phyloP scores from a whole-genome alignment of 1,139 yeast genomes.

The Petasospora fabianii region DNA sequence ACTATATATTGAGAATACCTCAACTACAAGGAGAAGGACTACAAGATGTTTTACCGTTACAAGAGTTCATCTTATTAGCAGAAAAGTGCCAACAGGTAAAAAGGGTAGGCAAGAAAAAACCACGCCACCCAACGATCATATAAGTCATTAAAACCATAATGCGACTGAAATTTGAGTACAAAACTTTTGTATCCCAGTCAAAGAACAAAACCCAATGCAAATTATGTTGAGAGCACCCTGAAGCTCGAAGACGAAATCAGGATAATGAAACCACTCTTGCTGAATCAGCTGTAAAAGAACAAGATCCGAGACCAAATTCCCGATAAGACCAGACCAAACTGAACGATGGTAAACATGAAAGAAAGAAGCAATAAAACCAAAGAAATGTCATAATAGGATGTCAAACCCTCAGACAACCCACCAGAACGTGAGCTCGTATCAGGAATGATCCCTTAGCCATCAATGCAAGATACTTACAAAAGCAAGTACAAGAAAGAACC shows the following conservation, averaged over 20 bases:
- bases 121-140: constrained; percentile 7
- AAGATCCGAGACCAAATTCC: neutral
- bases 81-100: constrained; percentile 3
- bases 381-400: neutral
- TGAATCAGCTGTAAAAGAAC: too few relatives aligned
- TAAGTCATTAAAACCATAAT: constrained; percentile 5
- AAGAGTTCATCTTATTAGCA: neutral
- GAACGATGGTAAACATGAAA: too few relatives aligned
- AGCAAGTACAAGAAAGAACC: constrained; percentile 26
- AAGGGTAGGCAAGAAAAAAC: constrained; percentile 6
- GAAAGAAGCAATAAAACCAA: neutral
- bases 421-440: constrained; percentile 8
- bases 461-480: constrained; percentile 16
- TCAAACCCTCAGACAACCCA: neutral
- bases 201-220: constrained; percentile 4
- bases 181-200: neutral
- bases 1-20: too few relatives aligned
- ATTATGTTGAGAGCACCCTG: neutral
- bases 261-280: neutral
- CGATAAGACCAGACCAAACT: too few relatives aligned
- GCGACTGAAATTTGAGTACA: constrained; percentile 3
- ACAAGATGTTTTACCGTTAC: neutral
- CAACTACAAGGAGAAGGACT: too few relatives aligned
- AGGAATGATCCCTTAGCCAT: constrained; percentile 1
- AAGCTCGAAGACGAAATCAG: neutral